These are phyloP conservation scores for Aspergillus luchuensis DNA, from an alignment of 2,329 filamentous ascomycete genomes.

Conservation along the genomic window DNA sequence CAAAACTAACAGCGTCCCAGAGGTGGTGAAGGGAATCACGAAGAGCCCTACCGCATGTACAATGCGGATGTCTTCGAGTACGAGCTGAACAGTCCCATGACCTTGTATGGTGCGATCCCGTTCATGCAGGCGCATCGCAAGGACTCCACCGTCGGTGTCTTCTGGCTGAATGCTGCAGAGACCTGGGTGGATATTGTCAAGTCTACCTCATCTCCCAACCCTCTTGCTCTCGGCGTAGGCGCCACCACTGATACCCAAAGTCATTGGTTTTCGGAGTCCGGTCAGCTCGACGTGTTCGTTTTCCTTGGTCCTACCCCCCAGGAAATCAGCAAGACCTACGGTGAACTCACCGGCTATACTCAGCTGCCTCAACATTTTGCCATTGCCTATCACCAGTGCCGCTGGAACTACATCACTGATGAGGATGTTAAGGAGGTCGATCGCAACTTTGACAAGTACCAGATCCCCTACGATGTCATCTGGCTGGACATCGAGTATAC, in stretches of 20 bases:
- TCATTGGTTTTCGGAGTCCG: constrained; percentile 95
- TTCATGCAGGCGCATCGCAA: constrained; percentile 98
- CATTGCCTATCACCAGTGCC: constrained; percentile 93
- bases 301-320: constrained; percentile 87
- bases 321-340: constrained; percentile 79
- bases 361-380: constrained; percentile 90
- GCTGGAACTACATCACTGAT: constrained; percentile 98
- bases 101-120: constrained; percentile 93
- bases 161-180: constrained; percentile 96
- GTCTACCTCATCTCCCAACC: constrained; percentile 70
- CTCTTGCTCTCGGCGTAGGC: constrained; percentile 70
- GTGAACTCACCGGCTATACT: constrained; percentile 87
- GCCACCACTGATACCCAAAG: constrained; percentile 78
- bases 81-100: constrained; percentile 96
- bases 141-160: constrained; percentile 89
- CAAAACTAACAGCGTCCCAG: constrained; percentile 36
- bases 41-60: constrained; percentile 90
- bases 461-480: constrained; percentile 97
- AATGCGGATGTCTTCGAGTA: constrained; percentile 99
- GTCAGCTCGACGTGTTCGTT: constrained; percentile 87
- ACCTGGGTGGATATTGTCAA: constrained; percentile 97
- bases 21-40: constrained; percentile 80
- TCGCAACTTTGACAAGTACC: constrained; percentile 89
- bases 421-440: constrained; percentile 97
- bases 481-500: constrained; percentile 99